Evolutionary conservation across 352 stramenopile species (phyloP).

Genomic region (Thalassiosira livingstoniorum): DNA sequence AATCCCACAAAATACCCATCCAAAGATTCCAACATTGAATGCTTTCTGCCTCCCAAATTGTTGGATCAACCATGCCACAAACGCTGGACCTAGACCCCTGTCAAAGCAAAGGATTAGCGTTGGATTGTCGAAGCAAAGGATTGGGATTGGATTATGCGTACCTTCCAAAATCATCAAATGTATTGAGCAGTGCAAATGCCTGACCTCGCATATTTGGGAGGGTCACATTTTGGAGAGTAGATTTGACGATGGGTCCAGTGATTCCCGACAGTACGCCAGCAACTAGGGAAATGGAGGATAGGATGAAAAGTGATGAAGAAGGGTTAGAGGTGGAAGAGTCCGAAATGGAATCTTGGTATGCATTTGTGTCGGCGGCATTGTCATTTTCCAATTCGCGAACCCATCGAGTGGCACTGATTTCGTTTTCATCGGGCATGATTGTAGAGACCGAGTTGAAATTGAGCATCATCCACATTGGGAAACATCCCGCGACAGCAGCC

Average conservation of each 20-base stretch:
- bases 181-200: constrained; percentile 81
- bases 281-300: constrained; percentile 47
- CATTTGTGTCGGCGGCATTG: constrained; percentile 6
- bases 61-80: constrained; percentile 77
- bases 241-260: constrained; percentile 80
- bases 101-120: background rate
- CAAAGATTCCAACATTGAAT: constrained; percentile 80
- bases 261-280: constrained; percentile 64
- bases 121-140: background rate
- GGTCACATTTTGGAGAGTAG: constrained; percentile 82
- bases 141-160: background rate
- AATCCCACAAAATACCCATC: constrained; percentile 81
- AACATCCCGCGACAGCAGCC: constrained; percentile 64
- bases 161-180: constrained; percentile 82
- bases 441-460: constrained; percentile 53
- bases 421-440: too few species aligned
- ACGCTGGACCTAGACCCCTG: constrained; percentile 77
- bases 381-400: background rate
- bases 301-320: constrained; percentile 37
- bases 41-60: constrained; percentile 59
- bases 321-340: constrained; percentile 13
- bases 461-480: constrained; percentile 77
- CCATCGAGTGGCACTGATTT: too few species aligned
- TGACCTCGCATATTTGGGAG: constrained; percentile 69
- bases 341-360: constrained; percentile 6